These are phyloP conservation scores for Aspergillus spinulosporus DNA, from an alignment of 2,329 filamentous ascomycete species.

Conservation along the genomic window DNA sequence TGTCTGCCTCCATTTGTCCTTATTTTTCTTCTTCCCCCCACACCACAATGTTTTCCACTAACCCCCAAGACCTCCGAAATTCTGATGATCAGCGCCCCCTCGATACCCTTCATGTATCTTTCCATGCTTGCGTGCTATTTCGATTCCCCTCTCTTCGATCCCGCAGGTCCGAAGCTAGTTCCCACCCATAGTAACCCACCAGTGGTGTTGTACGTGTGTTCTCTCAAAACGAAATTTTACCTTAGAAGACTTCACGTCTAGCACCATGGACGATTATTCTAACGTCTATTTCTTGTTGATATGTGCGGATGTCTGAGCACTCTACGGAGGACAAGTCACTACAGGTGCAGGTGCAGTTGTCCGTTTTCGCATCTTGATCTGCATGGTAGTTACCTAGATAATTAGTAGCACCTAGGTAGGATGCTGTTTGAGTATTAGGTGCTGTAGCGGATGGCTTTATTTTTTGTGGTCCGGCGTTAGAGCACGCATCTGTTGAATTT, in stretches of 20 bases:
- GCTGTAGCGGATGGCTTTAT: neutral
- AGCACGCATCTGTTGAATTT: neutral
- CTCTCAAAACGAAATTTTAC: slow-evolving; percentile 2
- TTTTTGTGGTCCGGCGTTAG: slow-evolving; percentile 2
- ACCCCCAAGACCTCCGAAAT: slow-evolving; percentile 11
- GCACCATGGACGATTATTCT: neutral
- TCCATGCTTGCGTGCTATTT: slow-evolving; percentile 20
- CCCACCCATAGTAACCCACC: neutral
- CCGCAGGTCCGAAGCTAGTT: slow-evolving; percentile 40
- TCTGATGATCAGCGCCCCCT: slow-evolving; percentile 31
- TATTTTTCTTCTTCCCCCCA: slow-evolving; percentile 2
- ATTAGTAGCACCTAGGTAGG: neutral
- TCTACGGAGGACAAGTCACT: neutral
- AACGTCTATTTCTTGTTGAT: slow-evolving; percentile 8
- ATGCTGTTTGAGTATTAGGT: neutral
- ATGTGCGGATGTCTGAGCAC: slow-evolving; percentile 9
- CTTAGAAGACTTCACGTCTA: slow-evolving; percentile 5
- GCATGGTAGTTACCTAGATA: neutral
- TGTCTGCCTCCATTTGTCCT: neutral
- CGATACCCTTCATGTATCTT: slow-evolving; percentile 33
- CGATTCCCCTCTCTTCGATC: slow-evolving; percentile 17
- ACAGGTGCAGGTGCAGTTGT: neutral
- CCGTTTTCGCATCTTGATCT: neutral
- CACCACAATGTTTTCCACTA: neutral
- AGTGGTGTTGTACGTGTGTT: slow-evolving; percentile 8